Evolutionary conservation across 2,329 filamentous ascomycete species (phyloP).

Genomic region (Clarireedia paspali): DNA sequence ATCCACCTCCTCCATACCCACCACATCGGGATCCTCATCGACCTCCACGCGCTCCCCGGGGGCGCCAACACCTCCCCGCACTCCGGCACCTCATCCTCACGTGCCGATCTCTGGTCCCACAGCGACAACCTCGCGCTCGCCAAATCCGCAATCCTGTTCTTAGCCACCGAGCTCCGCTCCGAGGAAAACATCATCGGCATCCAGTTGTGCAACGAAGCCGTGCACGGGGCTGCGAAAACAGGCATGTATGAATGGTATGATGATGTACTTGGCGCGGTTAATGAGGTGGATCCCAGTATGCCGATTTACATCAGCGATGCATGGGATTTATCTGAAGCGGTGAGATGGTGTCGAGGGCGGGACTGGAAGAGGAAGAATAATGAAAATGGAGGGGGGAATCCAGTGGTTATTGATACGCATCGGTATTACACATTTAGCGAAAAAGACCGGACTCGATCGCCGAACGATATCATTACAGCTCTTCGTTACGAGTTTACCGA

Average conservation of each 20-base stretch:
- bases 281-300: conserved; percentile 39
- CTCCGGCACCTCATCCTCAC: conserved; percentile 44
- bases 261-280: conserved; percentile 38
- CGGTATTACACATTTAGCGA: conserved; percentile 52
- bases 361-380: conserved; percentile 24
- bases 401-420: conserved; percentile 51
- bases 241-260: conserved; percentile 52
- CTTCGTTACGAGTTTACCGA: conserved; percentile 36
- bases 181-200: too few species aligned
- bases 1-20: too few species aligned
- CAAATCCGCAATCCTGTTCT: too few species aligned
- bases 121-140: conserved; percentile 36
- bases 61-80: conserved; percentile 49
- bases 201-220: neutral
- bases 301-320: conserved; percentile 52
- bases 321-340: conserved; percentile 41
- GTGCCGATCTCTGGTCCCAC: conserved; percentile 44
- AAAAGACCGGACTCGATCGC: conserved; percentile 40
- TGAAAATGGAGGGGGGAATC: conserved; percentile 26
- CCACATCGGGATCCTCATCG: conserved; percentile 41
- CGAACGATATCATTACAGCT: conserved; percentile 43
- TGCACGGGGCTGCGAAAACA: conserved; percentile 12
- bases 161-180: too few species aligned
- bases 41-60: conserved; percentile 51
- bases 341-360: conserved; percentile 38